Base-by-base conservation (phyloP, 495 filamentous ascomycete species). In the Talaromyces trachyspermus region DNA sequence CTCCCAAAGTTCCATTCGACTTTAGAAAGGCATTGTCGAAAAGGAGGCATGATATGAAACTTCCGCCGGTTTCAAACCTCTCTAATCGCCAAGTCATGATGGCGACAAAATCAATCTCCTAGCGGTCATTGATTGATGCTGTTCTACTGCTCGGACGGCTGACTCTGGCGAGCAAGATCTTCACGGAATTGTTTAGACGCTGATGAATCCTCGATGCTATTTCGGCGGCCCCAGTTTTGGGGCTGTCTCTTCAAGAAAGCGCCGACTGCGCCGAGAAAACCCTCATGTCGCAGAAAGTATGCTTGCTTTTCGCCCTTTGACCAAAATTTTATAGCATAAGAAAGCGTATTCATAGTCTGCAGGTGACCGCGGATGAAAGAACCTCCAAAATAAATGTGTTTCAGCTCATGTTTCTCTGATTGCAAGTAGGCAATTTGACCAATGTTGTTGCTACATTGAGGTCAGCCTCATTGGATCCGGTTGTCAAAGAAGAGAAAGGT, bases 301-400 rank as follows among this genome's bases (percentile, higher is more conserved):
- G 92, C 91, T 64, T 95, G 85, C 65, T 94, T 95, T 58, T 83
- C 73, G 48, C 94, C 92, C 56, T 91, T 86, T 55, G 84, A 89
- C 92, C 92, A 98, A 68, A 96, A 98, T 46, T 84, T 84, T 67
- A 97, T 97, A 58, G 91, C 92, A 58, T 92, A 97, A 29, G 83
- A 85, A 1, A 98, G 74, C 0, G 92, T 95, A 60, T 95, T 91
- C 84, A 98, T 97, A 12, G 92, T 98, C 63, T 97, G 94, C 9
- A 81, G 80, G 63, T 98, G 92, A 35, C 92, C 91, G 11, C 94
- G 84, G 59, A 98, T 98, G 64, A 97, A 98, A 7, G 84, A 89
- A 6, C 92, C 92, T 10, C 92, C 92, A 57, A 98, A 98, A 65
- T 98, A 98, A 46, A 98, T 97, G 60, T 89, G 83, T 43, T 86